These are phyloP conservation scores for Eucalyptus marginata DNA, from an alignment of 345 rosid genomes.

Conservation along the genomic window DNA sequence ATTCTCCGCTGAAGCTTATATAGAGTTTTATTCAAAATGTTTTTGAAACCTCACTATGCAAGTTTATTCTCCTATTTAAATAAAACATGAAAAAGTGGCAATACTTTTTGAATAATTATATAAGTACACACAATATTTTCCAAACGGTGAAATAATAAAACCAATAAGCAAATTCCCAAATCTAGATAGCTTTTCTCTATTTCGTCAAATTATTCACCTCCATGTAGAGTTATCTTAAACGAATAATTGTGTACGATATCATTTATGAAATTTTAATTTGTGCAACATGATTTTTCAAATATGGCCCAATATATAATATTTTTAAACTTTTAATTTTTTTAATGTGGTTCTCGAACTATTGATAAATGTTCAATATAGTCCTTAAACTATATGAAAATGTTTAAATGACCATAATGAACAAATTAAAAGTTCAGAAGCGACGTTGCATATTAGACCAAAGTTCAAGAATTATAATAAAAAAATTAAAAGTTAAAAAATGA, in stretches of 20 bases:
- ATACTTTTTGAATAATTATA: not conserved
- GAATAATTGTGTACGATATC: no score
- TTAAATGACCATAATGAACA: no score
- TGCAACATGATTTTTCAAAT: no score
- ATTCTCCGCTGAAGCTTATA: accelerated
- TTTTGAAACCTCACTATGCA: not conserved
- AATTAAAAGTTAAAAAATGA: no score
- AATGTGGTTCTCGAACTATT: accelerated
- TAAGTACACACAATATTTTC: not conserved
- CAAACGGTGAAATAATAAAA: not conserved
- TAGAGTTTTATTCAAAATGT: not conserved
- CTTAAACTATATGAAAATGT: not conserved
- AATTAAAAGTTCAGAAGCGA: no score
- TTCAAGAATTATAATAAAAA: no score
- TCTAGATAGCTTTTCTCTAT: not conserved
- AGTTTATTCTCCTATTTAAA: not conserved
- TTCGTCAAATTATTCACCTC: not conserved
- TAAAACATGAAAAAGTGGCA: not conserved
- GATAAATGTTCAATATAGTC: no score
- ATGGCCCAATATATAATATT: not conserved
- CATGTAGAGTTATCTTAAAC: not conserved
- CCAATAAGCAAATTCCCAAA: not conserved
- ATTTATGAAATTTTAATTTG: no score
- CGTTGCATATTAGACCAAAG: accelerated
- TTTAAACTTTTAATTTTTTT: no score